phyloP scores from a whole-genome alignment of 2,329 filamentous ascomycete species.

The Grosmannia serpens region DNA sequence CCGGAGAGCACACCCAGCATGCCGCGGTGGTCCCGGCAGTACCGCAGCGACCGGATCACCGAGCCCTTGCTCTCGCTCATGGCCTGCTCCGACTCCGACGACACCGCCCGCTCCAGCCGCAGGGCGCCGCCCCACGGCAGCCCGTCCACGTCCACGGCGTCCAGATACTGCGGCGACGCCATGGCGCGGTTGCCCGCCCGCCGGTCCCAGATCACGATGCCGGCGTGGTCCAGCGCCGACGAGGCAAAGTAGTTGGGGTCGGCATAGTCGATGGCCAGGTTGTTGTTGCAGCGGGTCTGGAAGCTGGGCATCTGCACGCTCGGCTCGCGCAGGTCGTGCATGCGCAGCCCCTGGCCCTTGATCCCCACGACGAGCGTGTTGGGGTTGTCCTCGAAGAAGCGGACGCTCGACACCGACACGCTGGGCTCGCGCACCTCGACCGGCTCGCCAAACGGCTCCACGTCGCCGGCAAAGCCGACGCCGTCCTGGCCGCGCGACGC shows the following conservation, averaged over 20 bases:
- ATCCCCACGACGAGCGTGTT: slow-evolving; percentile 66
- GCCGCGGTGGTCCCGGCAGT: slow-evolving; percentile 50
- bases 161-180: slow-evolving; percentile 41
- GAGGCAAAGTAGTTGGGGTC: slow-evolving; percentile 80
- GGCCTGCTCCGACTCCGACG: slow-evolving; percentile 39
- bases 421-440: slow-evolving; percentile 49
- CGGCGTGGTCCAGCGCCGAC: slow-evolving; percentile 62
- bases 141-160: slow-evolving; percentile 48
- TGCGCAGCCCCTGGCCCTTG: slow-evolving; percentile 60
- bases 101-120: slow-evolving; percentile 44
- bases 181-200: slow-evolving; percentile 44
- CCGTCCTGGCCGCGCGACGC: slow-evolving; percentile 14
- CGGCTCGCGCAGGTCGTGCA: slow-evolving; percentile 58
- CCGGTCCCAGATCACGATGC: slow-evolving; percentile 68
- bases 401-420: slow-evolving; percentile 70
- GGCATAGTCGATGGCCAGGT: slow-evolving; percentile 64
- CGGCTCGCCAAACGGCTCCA: slow-evolving; percentile 42
- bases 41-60: slow-evolving; percentile 50
- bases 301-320: slow-evolving; percentile 34
- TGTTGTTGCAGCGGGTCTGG: slow-evolving; percentile 56
- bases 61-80: slow-evolving; percentile 44
- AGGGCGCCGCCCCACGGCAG: slow-evolving; percentile 52
- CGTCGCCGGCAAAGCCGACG: slow-evolving; percentile 36
- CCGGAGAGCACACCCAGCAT: slow-evolving; percentile 50
- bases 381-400: slow-evolving; percentile 69